Base-by-base conservation (phyloP, 2,329 filamentous ascomycete genomes). In the Pestalotiopsis sp. region DNA sequence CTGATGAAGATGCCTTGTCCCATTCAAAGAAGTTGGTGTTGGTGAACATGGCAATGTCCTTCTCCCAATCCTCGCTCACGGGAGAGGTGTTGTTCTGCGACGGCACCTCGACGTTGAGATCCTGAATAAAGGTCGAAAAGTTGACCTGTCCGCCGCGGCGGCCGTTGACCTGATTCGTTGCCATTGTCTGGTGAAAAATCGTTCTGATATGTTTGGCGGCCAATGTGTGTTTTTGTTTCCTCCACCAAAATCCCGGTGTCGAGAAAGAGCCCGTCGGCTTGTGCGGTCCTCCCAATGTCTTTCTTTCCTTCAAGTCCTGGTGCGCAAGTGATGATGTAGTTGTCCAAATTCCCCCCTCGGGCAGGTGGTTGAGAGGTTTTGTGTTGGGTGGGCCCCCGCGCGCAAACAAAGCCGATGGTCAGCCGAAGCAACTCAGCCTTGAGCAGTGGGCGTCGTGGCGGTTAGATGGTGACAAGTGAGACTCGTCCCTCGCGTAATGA, bases 121-220 rank as follows among this genome's bases (percentile, higher is more conserved):
- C 92, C 76, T 93, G 92, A 73, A 98, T 87, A 84, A 96, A 97
- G 78, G 94, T 92, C 77, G 94, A 94, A 82, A 97, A 93, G 81
- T 97, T 97, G 77, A 93, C 75, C 72, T 76, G 92, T 75, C 89
- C 92, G 78, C 92, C 90, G 71, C 94, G 92, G 77, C 91, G 39
- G 66, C 39, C 58, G 27, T 45, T 58, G 49, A 11, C 52, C 9
- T 61, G n/a, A 45, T 45, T 56, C n/a, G 39, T 58, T 23, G 61
- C 25, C 67, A 58, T 49, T 39, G 36, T 68, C 2, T 20, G 14
- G 12, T 39, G 9, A 36, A 36, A 36, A 36, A 36, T 20, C 36
- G 56, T 6, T 23, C n/a, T 58, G n/a, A 27, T 57, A 45, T n/a
- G 23, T 25, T 2, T 25, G 27, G 3, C 11, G 25, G 13, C 41